These are phyloP conservation scores for Daldinia grandis DNA, from an alignment of 495 filamentous ascomycete genomes.

Conservation along the genomic window DNA sequence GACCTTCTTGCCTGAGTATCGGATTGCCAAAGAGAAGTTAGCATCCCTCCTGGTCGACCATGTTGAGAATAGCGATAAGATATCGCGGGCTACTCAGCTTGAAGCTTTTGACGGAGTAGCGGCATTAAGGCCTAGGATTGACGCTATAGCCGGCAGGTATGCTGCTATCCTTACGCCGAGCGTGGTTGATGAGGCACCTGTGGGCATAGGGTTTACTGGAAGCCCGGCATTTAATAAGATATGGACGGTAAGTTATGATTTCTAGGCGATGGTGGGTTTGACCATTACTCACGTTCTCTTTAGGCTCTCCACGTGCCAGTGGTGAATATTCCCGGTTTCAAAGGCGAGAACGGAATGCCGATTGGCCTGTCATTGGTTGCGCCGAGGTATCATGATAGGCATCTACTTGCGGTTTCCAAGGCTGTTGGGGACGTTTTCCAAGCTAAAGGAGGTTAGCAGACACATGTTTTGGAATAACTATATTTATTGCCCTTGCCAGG, in stretches of 20 bases:
- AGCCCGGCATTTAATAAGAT: slow-evolving; percentile 52
- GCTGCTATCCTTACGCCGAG: slow-evolving; percentile 60
- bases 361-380: slow-evolving; percentile 58
- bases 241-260: slow-evolving; percentile 42
- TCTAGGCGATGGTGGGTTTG: not conserved
- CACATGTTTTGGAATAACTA: not conserved
- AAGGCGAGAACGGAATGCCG: slow-evolving; percentile 57
- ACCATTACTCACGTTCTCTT: not conserved
- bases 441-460: slow-evolving; percentile 46
- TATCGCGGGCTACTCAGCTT: slow-evolving; percentile 52
- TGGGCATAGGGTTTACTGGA: slow-evolving; percentile 56
- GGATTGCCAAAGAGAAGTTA: slow-evolving; percentile 52
- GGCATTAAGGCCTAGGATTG: slow-evolving; percentile 55
- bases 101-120: slow-evolving; percentile 56
- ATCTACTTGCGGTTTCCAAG: slow-evolving; percentile 53
- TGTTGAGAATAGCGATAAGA: slow-evolving; percentile 53
- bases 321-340: slow-evolving; percentile 60
- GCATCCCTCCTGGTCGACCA: slow-evolving; percentile 48
- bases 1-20: slow-evolving; percentile 58
- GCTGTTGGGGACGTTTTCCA: slow-evolving; percentile 54
- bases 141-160: slow-evolving; percentile 56
- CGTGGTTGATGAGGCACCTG: slow-evolving; percentile 59
- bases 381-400: slow-evolving; percentile 55
- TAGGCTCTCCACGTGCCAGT: slow-evolving; percentile 58
- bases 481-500: not conserved